phyloP scores from a whole-genome alignment of 1,139 yeast genomes.

The Pichia cactophila region DNA sequence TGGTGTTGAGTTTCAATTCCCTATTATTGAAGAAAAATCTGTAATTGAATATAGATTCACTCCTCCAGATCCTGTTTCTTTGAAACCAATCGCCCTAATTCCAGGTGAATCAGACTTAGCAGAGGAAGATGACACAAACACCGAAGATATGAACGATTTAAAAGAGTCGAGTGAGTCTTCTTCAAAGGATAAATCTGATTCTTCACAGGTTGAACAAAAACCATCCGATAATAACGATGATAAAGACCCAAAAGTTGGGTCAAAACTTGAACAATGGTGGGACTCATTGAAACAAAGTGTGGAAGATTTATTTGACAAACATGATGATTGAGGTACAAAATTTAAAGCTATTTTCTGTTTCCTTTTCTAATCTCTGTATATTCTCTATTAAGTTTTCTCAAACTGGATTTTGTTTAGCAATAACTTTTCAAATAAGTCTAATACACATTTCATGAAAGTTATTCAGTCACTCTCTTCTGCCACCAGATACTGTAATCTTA shows the following conservation, averaged over 20 bases:
- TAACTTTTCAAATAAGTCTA: no score
- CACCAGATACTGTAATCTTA: no score
- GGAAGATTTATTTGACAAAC: neutral
- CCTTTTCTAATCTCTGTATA: no score
- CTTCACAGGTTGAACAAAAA: neutral
- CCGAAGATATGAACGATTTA: no score
- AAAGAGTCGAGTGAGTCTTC: neutral
- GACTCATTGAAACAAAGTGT: neutral
- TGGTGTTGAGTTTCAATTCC: conserved; percentile 1
- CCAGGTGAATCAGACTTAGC: neutral
- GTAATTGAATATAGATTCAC: conserved; percentile 1
- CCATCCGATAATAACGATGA: neutral
- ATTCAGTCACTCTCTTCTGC: no score
- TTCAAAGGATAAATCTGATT: neutral
- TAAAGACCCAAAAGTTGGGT: neutral
- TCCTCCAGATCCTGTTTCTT: neutral
- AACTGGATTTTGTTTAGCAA: no score
- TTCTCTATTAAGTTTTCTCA: no score
- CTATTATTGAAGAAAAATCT: neutral
- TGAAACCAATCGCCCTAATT: neutral
- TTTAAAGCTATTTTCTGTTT: neutral
- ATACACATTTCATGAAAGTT: no score
- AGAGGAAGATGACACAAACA: neutral
- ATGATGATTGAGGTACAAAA: neutral
- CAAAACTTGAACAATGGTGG: neutral